These are phyloP conservation scores for Hypoxylon sp. DNA, from an alignment of 2,329 filamentous ascomycete genomes.

Conservation along the genomic window DNA sequence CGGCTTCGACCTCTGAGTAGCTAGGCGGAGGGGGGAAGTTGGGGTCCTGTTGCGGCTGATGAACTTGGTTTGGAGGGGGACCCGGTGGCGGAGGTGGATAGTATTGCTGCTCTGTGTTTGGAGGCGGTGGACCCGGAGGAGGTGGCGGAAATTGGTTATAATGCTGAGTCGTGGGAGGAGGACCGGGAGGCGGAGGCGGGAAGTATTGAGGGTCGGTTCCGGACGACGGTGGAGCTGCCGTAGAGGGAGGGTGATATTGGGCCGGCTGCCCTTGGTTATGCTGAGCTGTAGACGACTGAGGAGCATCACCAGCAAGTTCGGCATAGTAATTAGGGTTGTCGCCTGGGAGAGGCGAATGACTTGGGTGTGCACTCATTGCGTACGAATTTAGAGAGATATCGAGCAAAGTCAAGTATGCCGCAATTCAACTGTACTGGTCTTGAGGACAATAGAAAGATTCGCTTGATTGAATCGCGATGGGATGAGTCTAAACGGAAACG, in stretches of 20 bases:
- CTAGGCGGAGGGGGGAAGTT: conserved; percentile 40
- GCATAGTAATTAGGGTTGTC: conserved; percentile 39
- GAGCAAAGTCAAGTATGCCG: neutral
- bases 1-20: conserved; percentile 34
- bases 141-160: conserved; percentile 35
- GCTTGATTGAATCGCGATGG: too few relatives aligned
- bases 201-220: conserved; percentile 32
- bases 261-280: conserved; percentile 19
- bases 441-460: neutral
- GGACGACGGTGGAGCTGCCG: conserved; percentile 20
- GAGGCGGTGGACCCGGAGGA: conserved; percentile 34
- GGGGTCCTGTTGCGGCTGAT: conserved; percentile 14
- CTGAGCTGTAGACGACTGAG: conserved; percentile 23
- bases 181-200: conserved; percentile 42
- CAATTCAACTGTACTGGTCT: neutral
- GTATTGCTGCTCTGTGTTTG: conserved; percentile 35
- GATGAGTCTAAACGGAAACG: neutral
- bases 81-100: conserved; percentile 40
- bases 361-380: conserved; percentile 39
- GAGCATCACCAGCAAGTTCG: conserved; percentile 37
- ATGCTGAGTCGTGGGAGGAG: conserved; percentile 36
- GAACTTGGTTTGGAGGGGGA: conserved; percentile 25
- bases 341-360: conserved; percentile 32
- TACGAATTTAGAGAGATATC: neutral
- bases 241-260: conserved; percentile 28